These are phyloP conservation scores for Colletotrichum viniferum DNA, from an alignment of 2,329 filamentous ascomycete species.

Conservation along the genomic window DNA sequence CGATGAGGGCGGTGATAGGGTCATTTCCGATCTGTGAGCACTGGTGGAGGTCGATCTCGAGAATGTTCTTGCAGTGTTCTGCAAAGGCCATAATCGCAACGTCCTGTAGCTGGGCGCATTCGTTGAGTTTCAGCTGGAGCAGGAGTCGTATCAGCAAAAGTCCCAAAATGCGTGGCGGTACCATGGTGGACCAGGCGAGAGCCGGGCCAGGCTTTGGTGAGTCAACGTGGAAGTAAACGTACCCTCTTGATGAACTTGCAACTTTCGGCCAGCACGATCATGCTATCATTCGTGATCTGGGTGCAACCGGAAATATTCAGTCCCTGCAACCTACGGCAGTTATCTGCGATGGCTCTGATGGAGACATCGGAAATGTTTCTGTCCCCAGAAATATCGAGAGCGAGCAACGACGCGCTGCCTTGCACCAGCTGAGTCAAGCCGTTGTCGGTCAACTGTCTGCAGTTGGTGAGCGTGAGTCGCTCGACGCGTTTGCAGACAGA, in stretches of 20 bases:
- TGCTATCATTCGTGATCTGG: constrained; percentile 83
- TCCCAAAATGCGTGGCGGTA: background rate
- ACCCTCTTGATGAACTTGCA: constrained; percentile 89
- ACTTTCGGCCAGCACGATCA: constrained; percentile 78
- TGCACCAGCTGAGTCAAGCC: constrained; percentile 81
- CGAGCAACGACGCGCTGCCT: constrained; percentile 81
- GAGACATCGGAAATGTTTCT: constrained; percentile 85
- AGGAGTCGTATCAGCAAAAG: constrained; percentile 31
- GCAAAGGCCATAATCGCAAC: constrained; percentile 85
- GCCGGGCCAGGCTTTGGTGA: background rate
- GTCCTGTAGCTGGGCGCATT: constrained; percentile 85
- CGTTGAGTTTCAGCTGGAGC: constrained; percentile 86
- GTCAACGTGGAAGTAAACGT: constrained; percentile 35
- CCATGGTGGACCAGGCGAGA: background rate
- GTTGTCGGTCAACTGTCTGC: constrained; percentile 80
- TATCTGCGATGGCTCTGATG: constrained; percentile 76
- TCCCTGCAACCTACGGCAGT: constrained; percentile 86
- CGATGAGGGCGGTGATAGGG: constrained; percentile 81
- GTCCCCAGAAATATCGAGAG: constrained; percentile 86
- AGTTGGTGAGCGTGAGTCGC: constrained; percentile 90
- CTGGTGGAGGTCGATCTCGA: constrained; percentile 94
- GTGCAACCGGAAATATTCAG: constrained; percentile 90
- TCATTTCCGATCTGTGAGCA: constrained; percentile 82
- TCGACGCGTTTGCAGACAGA: constrained; percentile 88
- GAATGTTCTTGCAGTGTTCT: constrained; percentile 84